phyloP scores from a whole-genome alignment of 1,284 basidiomycete species.

The Rhodotorula sp. region DNA sequence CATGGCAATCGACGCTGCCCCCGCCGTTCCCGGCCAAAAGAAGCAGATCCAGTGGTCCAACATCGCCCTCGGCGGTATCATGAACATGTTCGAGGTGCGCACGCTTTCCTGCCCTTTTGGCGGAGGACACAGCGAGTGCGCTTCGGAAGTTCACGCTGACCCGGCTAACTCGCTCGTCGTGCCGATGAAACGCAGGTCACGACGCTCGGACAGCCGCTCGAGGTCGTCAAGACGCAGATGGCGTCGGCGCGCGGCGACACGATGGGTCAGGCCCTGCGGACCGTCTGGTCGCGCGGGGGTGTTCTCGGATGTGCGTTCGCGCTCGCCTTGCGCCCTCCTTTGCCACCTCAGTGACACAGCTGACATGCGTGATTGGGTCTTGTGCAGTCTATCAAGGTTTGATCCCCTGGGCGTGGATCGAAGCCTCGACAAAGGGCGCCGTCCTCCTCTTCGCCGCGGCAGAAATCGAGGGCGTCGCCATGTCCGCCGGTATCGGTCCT shows the following conservation, averaged over 20 bases:
- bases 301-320: slow-evolving; percentile 61
- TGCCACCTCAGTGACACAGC: neutral
- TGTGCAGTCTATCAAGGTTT: slow-evolving; percentile 86
- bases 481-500: slow-evolving; percentile 68
- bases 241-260: slow-evolving; percentile 87
- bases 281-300: slow-evolving; percentile 90
- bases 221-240: slow-evolving; percentile 99
- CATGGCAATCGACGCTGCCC: slow-evolving; percentile 23
- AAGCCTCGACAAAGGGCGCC: slow-evolving; percentile 96
- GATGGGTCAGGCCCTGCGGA: slow-evolving; percentile 80
- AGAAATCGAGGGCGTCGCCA: slow-evolving; percentile 77
- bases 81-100: slow-evolving; percentile 68
- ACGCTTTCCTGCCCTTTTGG: neutral
- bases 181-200: slow-evolving; percentile 60
- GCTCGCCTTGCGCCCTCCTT: neutral
- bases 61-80: slow-evolving; percentile 94
- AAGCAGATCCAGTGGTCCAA: slow-evolving; percentile 92
- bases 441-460: slow-evolving; percentile 94
- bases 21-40: slow-evolving; percentile 69
- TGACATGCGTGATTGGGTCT: neutral
- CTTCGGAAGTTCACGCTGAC: neutral
- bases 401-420: slow-evolving; percentile 99
- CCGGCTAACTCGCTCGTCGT: neutral
- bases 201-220: slow-evolving; percentile 94
- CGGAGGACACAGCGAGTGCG: neutral